Evolutionary conservation across 2,329 filamentous ascomycete species (phyloP), one percentile per base, ranked within the genome.

Genomic region (Xylariomycetidae sp.): DNA sequence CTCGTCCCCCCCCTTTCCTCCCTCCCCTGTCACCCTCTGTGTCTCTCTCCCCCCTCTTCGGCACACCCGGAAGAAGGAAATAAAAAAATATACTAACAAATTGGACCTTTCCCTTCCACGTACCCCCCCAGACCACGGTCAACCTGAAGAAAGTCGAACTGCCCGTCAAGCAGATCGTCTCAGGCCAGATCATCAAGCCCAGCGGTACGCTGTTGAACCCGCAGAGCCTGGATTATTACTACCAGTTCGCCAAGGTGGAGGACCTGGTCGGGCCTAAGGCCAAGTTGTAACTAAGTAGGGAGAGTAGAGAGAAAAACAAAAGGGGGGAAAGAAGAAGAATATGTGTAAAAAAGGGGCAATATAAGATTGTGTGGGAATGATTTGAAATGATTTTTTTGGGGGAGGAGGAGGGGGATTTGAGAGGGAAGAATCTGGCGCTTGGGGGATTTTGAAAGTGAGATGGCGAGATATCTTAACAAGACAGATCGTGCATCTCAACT

Each of bases 101-200:
- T 29, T 9, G 27, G 14, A 12, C 17, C 23, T 3, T 10, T 8
- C 16, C n/a, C n/a, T n/a, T n/a, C n/a, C n/a, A n/a, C n/a, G n/a
- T n/a, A n/a, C n/a, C n/a, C n/a, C n/a, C n/a, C n/a, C n/a, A 88
- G 79, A 85, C 80, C 0, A 92, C 86, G 0, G 79, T 92, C 42
- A 92, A 90, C 53, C 61, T 86, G 31, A 92, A 92, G 57, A 92
- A 92, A 58, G 86, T 92, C 4, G 86, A 92, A 56, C 50, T 92
- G 33, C 85, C 85, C 0, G 82, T 92, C 18, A 92, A 92, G 63
- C 82, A 86, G 52, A 92, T 92, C 42, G 80, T 92, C 1, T 87
- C 77, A 0, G 86, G 86, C 0, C 77, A 80, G 47, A 74, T 64
- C 16, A 75, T 92, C 53, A 87, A 83, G 59, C 75, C 85, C 0